Evolutionary conservation across 2,329 filamentous ascomycete genomes (phyloP), one percentile per base, ranked within the genome.

Genomic region (Triangularia verruculosa): DNA sequence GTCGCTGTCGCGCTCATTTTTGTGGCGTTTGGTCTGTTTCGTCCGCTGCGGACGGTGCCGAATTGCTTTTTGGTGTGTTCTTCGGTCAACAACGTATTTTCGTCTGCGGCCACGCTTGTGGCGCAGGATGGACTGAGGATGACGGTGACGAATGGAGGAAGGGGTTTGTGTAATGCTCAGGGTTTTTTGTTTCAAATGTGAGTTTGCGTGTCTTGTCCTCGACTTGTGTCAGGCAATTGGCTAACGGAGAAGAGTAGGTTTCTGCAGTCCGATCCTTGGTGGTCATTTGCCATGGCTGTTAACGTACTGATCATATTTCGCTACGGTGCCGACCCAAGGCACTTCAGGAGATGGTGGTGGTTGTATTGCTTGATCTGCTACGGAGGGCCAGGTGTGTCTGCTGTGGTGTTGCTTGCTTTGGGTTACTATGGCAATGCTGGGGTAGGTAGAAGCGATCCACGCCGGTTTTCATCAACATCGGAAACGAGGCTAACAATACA

Each of bases 171-270:
- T 34, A 32, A 58, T 7, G 32, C 56, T 3, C 56, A 58, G 32
- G 56, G n/a, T 4, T 58, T 58, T 27, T 13, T 11, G 85, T 85
- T 68, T 22, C 34, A 57, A 5, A 43, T 39, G 53, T 51, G 28
- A 20, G 54, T 47, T 20, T 54, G 20, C 22, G 15, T 17, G 82
- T 82, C 71, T 32, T 27, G 4, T 22, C 24, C 17, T 79, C 80
- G 11, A 82, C 62, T 64, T 17, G 61, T 25, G 3, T 61, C n/a
- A n/a, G n/a, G n/a, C n/a, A n/a, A n/a, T n/a, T n/a, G n/a, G n/a
- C n/a, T n/a, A n/a, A n/a, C n/a, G n/a, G n/a, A n/a, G n/a, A n/a
- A n/a, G 39, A 47, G n/a, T 39, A 68, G 63, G 56, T 63, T 65
- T 22, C 34, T 61, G 17, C 65, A 66, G n/a, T 68, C 65, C 2